Conservation (phyloP, 1,139 yeast species). For the Geotrichum australiense region DNA sequence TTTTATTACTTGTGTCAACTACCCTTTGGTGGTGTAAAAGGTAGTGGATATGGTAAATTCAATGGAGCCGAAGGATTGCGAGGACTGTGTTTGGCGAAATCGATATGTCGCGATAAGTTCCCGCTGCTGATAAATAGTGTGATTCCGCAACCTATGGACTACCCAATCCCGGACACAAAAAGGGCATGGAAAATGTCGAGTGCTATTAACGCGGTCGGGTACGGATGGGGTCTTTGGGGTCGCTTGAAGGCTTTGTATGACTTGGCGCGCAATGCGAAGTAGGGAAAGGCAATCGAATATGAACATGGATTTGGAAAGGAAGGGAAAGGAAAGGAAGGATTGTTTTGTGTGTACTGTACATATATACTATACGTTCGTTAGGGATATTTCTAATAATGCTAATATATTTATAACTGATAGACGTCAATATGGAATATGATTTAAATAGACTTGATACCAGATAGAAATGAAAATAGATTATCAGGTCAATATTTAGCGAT, state of each 20-base stretch:
- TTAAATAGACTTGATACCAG: too few species aligned
- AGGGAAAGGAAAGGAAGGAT: too few species aligned
- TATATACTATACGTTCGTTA: too few species aligned
- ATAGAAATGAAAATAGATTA: too few species aligned
- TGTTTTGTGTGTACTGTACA: too few species aligned
- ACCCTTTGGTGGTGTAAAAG: constrained; percentile 92
- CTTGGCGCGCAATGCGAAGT: constrained; percentile 25
- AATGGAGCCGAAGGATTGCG: constrained; percentile 95
- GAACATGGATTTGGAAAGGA: too few species aligned
- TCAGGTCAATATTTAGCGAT: too few species aligned
- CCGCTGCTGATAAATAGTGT: constrained; percentile 60
- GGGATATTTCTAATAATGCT: too few species aligned
- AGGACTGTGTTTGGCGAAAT: constrained; percentile 79
- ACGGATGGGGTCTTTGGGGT: constrained; percentile 64
- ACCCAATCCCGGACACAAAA: constrained; percentile 74
- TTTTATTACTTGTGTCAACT: constrained; percentile 90
- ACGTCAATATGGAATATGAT: too few species aligned
- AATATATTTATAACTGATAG: too few species aligned
- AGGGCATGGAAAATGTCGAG: constrained; percentile 85
- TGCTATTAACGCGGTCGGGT: constrained; percentile 80
- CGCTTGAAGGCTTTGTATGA: constrained; percentile 48
- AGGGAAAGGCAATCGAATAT: background rate
- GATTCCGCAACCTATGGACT: constrained; percentile 83
- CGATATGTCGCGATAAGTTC: constrained; percentile 76
- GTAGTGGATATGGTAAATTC: constrained; percentile 93